Base-by-base conservation (phyloP, 148 eudicot genomes). In the Rhododendron griersonianum region DNA sequence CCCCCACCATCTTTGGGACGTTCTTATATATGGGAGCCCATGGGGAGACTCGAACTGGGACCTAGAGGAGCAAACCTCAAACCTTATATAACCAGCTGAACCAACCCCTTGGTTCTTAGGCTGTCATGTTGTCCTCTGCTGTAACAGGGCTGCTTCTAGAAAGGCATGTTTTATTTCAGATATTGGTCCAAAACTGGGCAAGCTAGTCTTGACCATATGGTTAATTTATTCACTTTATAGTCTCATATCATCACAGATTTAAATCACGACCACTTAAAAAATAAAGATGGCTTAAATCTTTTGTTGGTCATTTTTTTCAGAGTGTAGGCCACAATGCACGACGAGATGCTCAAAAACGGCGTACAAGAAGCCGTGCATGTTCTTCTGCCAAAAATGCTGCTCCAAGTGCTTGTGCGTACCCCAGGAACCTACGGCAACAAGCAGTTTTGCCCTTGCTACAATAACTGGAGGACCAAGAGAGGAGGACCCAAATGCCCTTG, bases 401-500 rank as follows among this genome's bases (percentile, higher is more conserved):
- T 37, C 81, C 6, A 76, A 75, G 67, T 86, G 88, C 83, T 6
- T 86, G 76, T 86, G 88, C 30, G 88, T 86, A 1, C 88, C 88
- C 88, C 85, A 1, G 88, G 82, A 13, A 80, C 84, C 19, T 82
- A 81, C 10, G 88, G 88, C 74, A 86, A 86, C 82, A 86, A 86
- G 80, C n/a, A 82, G 19, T 15, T 11, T 16, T 86, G 88, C 77
- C 81, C 88, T 11, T 86, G 88, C 88, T 86, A 86, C 82, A 86
- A 82, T n/a, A 75, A 86, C 28, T 86, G 88, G 88, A 86, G 76
- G 82, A 86, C 88, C 74, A 86, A 86, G 61, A 82, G 77, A 75
- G 85, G 85, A 25, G 88, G 88, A 18, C 88, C 88, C 39, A 86
- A 86, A 30, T 86, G 88, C 81, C 88, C 88, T 44, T 86, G 63